Conservation (phyloP, 441 rosid genomes). For the Adansonia gregorii region DNA sequence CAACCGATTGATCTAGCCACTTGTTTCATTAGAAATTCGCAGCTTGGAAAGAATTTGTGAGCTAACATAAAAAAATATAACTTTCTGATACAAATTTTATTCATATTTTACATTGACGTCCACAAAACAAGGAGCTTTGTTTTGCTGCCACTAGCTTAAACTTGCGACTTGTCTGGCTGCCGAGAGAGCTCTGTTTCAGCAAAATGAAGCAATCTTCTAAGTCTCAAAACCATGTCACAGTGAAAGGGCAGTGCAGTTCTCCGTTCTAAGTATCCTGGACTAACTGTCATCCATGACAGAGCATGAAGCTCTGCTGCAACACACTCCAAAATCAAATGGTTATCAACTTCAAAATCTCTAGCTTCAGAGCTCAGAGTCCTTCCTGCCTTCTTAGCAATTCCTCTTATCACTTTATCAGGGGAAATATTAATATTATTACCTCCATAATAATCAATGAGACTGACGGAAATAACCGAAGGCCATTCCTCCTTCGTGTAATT, state of each 20-base stretch:
- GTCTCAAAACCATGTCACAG: slow-evolving; percentile 94
- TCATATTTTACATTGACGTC: slow-evolving; percentile 15
- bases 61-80: background rate
- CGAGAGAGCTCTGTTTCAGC: slow-evolving; percentile 88
- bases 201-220: slow-evolving; percentile 95
- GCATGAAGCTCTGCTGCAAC: slow-evolving; percentile 96
- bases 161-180: slow-evolving; percentile 62
- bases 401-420: slow-evolving; percentile 60
- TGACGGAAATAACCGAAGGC: slow-evolving; percentile 91
- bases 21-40: too few relatives aligned
- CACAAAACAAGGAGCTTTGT: slow-evolving; percentile 19
- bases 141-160: slow-evolving; percentile 29
- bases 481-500: slow-evolving; percentile 83
- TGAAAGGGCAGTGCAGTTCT: slow-evolving; percentile 93
- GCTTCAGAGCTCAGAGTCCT: slow-evolving; percentile 53
- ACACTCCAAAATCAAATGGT: slow-evolving; percentile 81
- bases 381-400: slow-evolving; percentile 63
- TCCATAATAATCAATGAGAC: slow-evolving; percentile 91
- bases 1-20: background rate
- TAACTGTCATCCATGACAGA: slow-evolving; percentile 95
- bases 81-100: background rate
- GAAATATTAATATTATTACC: slow-evolving; percentile 50
- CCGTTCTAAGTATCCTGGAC: slow-evolving; percentile 85
- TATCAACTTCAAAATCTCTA: slow-evolving; percentile 77
- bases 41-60: background rate